Conservation (phyloP, 139 green algal genomes). For the Klebsormidium nitens region DNA sequence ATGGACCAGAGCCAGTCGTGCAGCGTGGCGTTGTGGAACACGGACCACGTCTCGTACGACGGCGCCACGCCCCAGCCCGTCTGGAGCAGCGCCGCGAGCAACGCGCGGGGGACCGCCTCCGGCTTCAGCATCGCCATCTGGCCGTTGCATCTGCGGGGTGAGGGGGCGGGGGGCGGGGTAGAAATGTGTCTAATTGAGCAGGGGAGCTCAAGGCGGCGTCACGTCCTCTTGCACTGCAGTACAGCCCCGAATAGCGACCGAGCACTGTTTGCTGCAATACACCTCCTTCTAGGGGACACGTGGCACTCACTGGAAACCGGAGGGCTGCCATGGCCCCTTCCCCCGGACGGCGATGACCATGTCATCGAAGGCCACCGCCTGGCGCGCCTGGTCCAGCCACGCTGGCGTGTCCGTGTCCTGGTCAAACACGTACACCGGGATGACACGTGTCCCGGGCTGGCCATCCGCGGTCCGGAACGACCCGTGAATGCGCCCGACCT, state of each 20-base stretch:
- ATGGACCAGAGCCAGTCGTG: conserved; percentile 22
- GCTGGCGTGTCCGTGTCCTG: neutral
- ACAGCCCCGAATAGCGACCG: too few relatives aligned
- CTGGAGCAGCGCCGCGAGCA: conserved; percentile 28
- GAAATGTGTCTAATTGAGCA: too few relatives aligned
- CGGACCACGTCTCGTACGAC: conserved; percentile 27
- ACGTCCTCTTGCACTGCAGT: too few relatives aligned
- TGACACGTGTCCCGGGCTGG: too few relatives aligned
- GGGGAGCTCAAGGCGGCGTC: too few relatives aligned
- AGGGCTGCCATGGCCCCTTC: neutral
- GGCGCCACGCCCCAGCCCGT: conserved; percentile 27
- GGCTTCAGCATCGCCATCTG: neutral
- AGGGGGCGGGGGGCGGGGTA: neutral
- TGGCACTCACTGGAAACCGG: too few relatives aligned
- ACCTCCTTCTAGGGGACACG: too few relatives aligned
- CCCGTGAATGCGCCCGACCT: too few relatives aligned
- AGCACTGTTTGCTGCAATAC: too few relatives aligned
- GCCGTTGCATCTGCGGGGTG: conserved; percentile 19
- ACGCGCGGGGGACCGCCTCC: conserved; percentile 10
- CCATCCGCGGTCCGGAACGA: too few relatives aligned
- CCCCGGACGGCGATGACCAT: conserved; percentile 36
- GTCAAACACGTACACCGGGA: conserved; percentile 29
- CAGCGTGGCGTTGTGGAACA: conserved; percentile 12
- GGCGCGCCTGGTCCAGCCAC: conserved; percentile 3
- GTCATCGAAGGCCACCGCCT: conserved; percentile 34